These are phyloP conservation scores for Pyrus hybrid DNA, from an alignment of 331 rosid species.

Conservation along the genomic window DNA sequence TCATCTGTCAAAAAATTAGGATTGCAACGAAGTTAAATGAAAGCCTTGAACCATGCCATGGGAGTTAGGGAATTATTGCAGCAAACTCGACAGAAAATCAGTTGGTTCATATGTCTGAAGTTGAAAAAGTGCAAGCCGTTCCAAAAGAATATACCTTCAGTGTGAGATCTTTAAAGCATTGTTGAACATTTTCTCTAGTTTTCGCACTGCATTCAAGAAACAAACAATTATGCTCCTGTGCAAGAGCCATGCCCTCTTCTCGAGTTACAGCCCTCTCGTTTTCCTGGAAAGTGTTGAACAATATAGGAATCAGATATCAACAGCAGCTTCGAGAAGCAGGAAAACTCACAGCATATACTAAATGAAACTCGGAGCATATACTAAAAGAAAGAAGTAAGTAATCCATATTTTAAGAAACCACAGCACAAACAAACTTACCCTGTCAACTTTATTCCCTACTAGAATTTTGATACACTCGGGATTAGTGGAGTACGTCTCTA, in stretches of 20 bases:
- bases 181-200: conserved; percentile 75
- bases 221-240: conserved; percentile 56
- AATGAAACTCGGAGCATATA: background rate
- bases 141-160: conserved; percentile 35
- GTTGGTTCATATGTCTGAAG: background rate
- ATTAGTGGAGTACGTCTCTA: conserved; percentile 53
- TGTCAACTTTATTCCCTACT: conserved; percentile 82
- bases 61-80: background rate
- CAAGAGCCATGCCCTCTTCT: conserved; percentile 90
- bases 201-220: conserved; percentile 86
- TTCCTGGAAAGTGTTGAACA: conserved; percentile 35
- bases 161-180: conserved; percentile 65
- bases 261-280: conserved; percentile 63
- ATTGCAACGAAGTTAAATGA: background rate
- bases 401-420: background rate
- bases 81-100: background rate
- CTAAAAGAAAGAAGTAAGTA: background rate
- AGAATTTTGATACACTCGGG: conserved; percentile 66
- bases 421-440: conserved; percentile 25
- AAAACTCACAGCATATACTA: no score
- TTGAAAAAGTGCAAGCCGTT: background rate
- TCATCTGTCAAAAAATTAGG: conserved; percentile 30
- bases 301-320: background rate
- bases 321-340: background rate
- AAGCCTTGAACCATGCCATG: background rate